Evolutionary conservation across 1,139 yeast species (phyloP).

Genomic region (Yamadazyma dushanensis): DNA sequence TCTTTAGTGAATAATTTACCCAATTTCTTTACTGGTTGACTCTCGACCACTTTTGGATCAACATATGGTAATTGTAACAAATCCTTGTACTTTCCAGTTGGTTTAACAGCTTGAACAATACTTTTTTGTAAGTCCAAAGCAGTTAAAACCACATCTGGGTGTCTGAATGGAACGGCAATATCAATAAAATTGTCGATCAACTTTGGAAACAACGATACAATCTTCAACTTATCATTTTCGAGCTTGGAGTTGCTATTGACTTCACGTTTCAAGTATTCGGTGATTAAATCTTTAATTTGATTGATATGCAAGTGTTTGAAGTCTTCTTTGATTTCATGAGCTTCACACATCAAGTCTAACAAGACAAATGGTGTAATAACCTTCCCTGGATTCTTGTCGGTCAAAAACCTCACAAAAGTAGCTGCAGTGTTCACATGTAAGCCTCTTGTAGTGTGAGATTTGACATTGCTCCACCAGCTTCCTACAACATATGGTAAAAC

Average conservation of each 20-base stretch:
- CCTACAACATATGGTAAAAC: conserved; percentile 79
- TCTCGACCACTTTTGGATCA: conserved; percentile 43
- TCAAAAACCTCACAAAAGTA: conserved; percentile 58
- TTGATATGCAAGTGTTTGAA: conserved; percentile 40
- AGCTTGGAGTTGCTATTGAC: conserved; percentile 20
- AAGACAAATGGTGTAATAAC: conserved; percentile 61
- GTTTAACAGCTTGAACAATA: conserved; percentile 76
- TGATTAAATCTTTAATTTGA: conserved; percentile 52
- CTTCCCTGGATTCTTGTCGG: conserved; percentile 77
- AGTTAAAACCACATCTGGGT: conserved; percentile 59
- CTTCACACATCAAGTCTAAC: conserved; percentile 59
- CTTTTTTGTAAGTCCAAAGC: conserved; percentile 71
- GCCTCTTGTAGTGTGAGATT: conserved; percentile 79
- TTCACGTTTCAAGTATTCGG: conserved; percentile 58
- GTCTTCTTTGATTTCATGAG: conserved; percentile 56
- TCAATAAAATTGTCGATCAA: conserved; percentile 75
- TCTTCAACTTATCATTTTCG: conserved; percentile 50
- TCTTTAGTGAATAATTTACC: conserved; percentile 65
- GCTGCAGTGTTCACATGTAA: conserved; percentile 83
- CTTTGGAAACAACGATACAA: conserved; percentile 64
- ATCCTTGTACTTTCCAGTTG: conserved; percentile 56
- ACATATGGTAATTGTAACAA: conserved; percentile 81
- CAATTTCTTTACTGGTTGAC: conserved; percentile 52
- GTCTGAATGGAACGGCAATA: conserved; percentile 78
- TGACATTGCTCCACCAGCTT: conserved; percentile 87